phyloP scores from a whole-genome alignment of 768 basidiomycete genomes.

The Rhodocollybia butyracea region DNA sequence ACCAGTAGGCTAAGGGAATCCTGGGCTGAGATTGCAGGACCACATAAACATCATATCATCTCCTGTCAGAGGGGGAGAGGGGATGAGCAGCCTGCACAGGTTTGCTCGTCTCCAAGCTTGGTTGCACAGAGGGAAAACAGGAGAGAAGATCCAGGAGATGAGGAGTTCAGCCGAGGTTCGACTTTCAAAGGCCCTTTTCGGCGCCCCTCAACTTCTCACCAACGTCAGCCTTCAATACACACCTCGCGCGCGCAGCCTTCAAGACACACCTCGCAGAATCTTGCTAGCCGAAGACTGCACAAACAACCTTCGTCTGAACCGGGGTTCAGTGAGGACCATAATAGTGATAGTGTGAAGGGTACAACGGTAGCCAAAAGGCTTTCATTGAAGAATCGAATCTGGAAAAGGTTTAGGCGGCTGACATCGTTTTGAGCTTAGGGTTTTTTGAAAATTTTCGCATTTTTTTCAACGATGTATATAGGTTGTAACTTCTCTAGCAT shows the following conservation, averaged over 20 bases:
- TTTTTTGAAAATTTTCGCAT: too few relatives aligned
- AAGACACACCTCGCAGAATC: too few relatives aligned
- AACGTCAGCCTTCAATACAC: too few relatives aligned
- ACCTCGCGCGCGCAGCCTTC: too few relatives aligned
- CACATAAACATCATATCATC: not conserved
- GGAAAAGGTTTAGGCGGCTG: not conserved
- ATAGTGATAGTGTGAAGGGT: not conserved
- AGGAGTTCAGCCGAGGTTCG: too few relatives aligned
- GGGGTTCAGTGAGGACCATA: not conserved
- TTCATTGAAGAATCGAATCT: not conserved
- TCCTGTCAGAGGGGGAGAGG: not conserved
- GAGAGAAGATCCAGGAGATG: too few relatives aligned
- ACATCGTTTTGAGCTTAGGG: not conserved
- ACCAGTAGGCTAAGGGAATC: not conserved
- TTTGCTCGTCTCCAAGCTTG: not conserved
- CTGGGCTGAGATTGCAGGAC: not conserved
- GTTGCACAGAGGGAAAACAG: too few relatives aligned
- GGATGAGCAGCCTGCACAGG: not conserved
- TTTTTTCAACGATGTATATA: too few relatives aligned
- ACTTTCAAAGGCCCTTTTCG: too few relatives aligned
- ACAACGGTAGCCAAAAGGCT: not conserved
- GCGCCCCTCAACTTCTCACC: too few relatives aligned
- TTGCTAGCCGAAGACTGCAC: not conserved
- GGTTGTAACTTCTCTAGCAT: too few relatives aligned
- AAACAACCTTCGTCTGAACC: not conserved